Percentiles rank a stretch among this genome's conserved stretches.
Conservation (phyloP, 2,329 filamentous ascomycete species). For the Aureobasidium sp. region DNA sequence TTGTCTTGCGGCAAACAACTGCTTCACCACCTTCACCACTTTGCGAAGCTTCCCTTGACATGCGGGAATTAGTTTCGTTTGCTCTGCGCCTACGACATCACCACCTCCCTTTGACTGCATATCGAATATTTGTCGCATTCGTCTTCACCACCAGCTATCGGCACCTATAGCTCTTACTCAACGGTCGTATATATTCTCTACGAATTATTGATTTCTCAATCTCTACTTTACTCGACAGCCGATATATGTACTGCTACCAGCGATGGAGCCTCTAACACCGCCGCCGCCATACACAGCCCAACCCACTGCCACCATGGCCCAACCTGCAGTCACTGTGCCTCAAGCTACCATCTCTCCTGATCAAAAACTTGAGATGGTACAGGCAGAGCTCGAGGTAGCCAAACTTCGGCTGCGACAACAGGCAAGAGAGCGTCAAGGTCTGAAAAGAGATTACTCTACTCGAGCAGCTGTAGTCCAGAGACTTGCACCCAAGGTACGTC, state of each 20-base stretch:
- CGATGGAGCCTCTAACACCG: neutral
- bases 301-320: neutral
- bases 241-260: neutral
- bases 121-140: too few relatives aligned
- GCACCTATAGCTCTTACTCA: neutral
- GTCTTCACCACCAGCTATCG: neutral
- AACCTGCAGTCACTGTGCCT: neutral
- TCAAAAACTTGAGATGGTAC: neutral
- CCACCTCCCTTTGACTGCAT: too few relatives aligned
- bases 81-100: neutral
- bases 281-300: neutral
- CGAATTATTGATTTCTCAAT: neutral
- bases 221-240: neutral
- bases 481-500: neutral
- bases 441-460: neutral
- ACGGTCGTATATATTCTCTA: neutral
- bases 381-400: neutral
- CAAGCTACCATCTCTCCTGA: neutral
- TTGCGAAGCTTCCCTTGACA: neutral
- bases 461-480: neutral
- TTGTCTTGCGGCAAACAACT: neutral
- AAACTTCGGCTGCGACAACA: neutral
- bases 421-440: neutral
- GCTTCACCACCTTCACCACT: neutral
- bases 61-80: neutral